Base-by-base conservation (phyloP, 768 basidiomycete genomes). In the Hericium erinaceus region DNA sequence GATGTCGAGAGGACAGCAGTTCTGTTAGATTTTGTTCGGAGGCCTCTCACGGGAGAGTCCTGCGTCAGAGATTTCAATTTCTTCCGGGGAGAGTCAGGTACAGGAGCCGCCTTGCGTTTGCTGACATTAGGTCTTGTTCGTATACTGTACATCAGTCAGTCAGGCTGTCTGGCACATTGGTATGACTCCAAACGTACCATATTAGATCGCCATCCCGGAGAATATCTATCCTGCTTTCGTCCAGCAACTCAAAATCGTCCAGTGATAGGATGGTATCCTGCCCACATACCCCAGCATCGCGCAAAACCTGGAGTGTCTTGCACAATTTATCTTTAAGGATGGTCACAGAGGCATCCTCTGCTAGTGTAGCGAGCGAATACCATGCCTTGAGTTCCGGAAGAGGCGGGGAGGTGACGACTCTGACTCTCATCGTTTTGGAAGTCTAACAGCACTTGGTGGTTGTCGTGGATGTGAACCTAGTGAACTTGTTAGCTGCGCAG, bases 221-320 rank as follows among this genome's bases (percentile, higher is more conserved):
- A 10, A 63, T 48, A 48, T 57, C 41, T 22, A 59, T 39, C 22
- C 55, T 11, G 8, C 60, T 26, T 33, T 59, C n/a, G 24, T 57
- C 53, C 8, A 63, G 60, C 8, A 63, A 48, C 39, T 61, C 62
- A 57, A 61, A 63, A 53, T 55, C 60, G n/a, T 63, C 62, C n/a
- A 63, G 56, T 3, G 54, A 44, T 37, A 61, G 58, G 6, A 57
- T 50, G 16, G 62, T 48, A 12, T 61, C 60, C 16, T 4, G 33
- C 12, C 39, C 26, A 16, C 7, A 52, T 28, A 63, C 39, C 18
- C 48, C 41, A 8, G 55, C 44, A 13, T 63, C 60, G 24, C 57
- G 60, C 22, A 63, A 41, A 20, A 55, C 52, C 26, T 55, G 44
- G 22, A 63, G 20, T 7, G 57, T 55, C 6, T 24, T 48, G 33